Percentiles rank a stretch among this genome's conserved stretches.
Evolutionary conservation across 352 stramenopile genomes (phyloP).

Genomic region (Phytophthora europaea): DNA sequence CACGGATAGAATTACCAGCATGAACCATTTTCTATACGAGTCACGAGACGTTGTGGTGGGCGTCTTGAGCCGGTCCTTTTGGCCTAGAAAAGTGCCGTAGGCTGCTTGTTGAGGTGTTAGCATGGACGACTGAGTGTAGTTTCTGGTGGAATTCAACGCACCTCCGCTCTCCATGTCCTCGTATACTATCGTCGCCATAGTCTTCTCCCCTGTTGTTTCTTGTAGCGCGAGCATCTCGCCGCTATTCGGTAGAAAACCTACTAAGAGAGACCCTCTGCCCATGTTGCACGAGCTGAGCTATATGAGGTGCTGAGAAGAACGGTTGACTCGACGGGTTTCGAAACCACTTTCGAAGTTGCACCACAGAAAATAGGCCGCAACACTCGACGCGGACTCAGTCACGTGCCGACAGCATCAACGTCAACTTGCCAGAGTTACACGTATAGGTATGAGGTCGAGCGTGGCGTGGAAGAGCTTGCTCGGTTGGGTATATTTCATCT

Average conservation of each 20-base stretch:
- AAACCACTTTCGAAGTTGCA: constrained; percentile 16
- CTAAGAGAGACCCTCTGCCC: constrained; percentile 2
- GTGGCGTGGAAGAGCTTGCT: too few relatives aligned
- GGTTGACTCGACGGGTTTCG: constrained; percentile 10
- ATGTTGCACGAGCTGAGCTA: neutral
- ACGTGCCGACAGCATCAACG: neutral
- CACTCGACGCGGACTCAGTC: constrained; percentile 7
- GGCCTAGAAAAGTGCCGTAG: constrained; percentile 36
- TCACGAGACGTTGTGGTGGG: neutral
- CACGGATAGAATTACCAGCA: constrained; percentile 73
- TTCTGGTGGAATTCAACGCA: neutral
- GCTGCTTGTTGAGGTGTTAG: constrained; percentile 7
- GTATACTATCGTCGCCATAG: constrained; percentile 28
- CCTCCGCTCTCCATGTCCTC: constrained; percentile 40
- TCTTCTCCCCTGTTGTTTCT: constrained; percentile 10
- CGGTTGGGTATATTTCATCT: too few relatives aligned
- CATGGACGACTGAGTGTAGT: neutral
- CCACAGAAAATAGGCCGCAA: neutral
- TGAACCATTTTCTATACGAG: constrained; percentile 47
- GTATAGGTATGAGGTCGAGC: too few relatives aligned
- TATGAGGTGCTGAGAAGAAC: constrained; percentile 1
- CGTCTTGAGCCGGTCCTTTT: constrained; percentile 18
- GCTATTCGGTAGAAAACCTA: neutral
- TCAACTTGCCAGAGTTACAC: neutral
- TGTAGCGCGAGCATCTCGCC: constrained; percentile 29